Conservation (phyloP, 2,329 filamentous ascomycete species). For the Talaromyces sp. region DNA sequence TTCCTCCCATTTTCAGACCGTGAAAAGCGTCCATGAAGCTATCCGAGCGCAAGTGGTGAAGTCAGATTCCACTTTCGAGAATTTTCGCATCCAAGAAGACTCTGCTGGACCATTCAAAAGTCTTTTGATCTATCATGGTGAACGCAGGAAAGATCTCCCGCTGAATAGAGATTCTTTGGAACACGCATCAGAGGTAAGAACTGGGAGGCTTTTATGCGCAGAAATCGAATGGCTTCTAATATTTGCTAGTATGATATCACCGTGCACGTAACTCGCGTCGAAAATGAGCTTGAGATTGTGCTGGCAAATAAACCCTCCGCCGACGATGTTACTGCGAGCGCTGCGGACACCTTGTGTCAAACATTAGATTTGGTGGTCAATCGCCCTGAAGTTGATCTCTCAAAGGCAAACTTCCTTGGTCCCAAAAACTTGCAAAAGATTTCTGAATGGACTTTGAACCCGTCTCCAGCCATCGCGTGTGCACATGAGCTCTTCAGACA, state of each 20-base stretch:
- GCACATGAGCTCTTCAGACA: constrained; percentile 10
- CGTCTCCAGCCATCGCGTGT: not conserved
- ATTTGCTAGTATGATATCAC: not conserved
- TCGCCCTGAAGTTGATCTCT: not conserved
- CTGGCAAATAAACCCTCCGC: not conserved
- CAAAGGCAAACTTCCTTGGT: not conserved
- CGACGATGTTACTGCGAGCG: not conserved
- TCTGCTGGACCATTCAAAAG: not conserved
- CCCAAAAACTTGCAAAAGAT: not conserved
- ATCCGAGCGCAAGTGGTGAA: not conserved
- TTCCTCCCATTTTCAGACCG: not conserved
- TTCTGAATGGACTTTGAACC: not conserved
- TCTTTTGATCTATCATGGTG: not conserved
- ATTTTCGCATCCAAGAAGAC: not conserved
- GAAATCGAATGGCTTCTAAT: not conserved
- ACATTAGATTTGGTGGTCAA: not conserved
- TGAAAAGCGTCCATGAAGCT: not conserved
- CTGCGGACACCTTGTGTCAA: not conserved
- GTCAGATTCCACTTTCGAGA: not conserved
- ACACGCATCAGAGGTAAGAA: not conserved
- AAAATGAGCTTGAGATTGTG: not conserved
- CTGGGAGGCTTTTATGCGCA: not conserved
- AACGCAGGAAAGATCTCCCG: not conserved
- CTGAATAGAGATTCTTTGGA: not conserved
- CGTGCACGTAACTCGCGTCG: not conserved